Evolutionary conservation across 169 alveolate genomes (phyloP), one percentile per base, ranked within the genome.

Genomic region (Plasmodium billcollinsi): DNA sequence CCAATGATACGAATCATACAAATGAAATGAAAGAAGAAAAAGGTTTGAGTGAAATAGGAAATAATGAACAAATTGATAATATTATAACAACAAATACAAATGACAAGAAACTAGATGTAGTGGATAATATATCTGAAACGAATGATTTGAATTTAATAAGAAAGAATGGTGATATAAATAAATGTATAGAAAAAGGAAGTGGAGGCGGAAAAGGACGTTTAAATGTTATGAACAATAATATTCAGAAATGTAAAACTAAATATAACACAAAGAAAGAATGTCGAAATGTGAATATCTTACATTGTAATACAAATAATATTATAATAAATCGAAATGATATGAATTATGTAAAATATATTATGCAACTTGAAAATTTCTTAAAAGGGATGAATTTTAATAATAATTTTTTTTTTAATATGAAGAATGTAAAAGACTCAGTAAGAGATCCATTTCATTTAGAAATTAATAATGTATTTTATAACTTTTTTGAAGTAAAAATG

Each of bases 361-460:
- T 47, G 49, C 88, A 74, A 1, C 33, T 74, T 7, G 74, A 43
- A 3, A 52, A 74, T n/a, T 66, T 29, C 21, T 39, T 74, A 3
- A 74, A 61, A 21, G 66, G 29, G 2, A 65, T 76, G 50, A 21
- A 76, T 63, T 24, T 47, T 11, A 76, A 43, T 56, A 76, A 65
- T 11, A 29, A 11, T 8, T 24, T 47, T 58, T 54, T 52, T 52
- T 58, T 18, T 3, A 49, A 63, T 3, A 49, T 39, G 26, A 45
- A 39, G 2, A 21, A 21, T 24, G 20, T 11, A 29, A 76, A 15
- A 21, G 62, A 52, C n/a, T 11, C 45, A 8, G 11, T 61, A 14
- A 83, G 70, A 29, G 58, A 47, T 54, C 83, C 83, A 6, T 83
- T 83, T 59, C 24, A 83, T 62, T 7, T 45, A 3, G 91, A 83